phyloP scores from a whole-genome alignment of 306 rosid genomes.

The Dicorynia guianensis region DNA sequence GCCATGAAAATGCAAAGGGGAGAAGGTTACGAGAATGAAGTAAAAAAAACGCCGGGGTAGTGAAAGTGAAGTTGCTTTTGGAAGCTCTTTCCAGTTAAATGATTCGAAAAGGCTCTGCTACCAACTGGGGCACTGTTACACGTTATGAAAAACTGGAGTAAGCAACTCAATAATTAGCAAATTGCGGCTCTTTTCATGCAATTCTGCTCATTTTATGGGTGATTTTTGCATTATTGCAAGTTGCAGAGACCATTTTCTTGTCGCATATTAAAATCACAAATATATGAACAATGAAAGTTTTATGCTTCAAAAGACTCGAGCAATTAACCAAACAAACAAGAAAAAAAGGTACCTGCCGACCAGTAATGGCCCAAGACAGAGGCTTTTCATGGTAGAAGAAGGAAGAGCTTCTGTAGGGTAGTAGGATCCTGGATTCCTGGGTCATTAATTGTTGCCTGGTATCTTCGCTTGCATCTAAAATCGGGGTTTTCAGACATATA shows the following conservation, averaged over 20 bases:
- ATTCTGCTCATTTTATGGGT: not conserved
- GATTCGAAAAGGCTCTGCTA: slow-evolving; percentile 42
- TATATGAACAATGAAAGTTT: not conserved
- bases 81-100: slow-evolving; percentile 43
- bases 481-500: too few relatives aligned
- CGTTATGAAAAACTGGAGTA: not conserved
- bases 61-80: slow-evolving; percentile 44
- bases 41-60: slow-evolving; percentile 28
- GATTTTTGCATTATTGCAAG: not conserved
- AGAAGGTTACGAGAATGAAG: slow-evolving; percentile 48
- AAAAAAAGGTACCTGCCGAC: slow-evolving; percentile 42
- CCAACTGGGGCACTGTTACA: slow-evolving; percentile 42
- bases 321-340: not conserved
- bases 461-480: too few relatives aligned
- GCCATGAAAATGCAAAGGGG: not conserved
- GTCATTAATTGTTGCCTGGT: too few relatives aligned
- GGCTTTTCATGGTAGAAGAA: slow-evolving; percentile 44
- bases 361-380: slow-evolving; percentile 28
- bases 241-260: not conserved
- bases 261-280: not conserved
- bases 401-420: not conserved
- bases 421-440: not conserved
- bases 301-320: not conserved
- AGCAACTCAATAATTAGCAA: not conserved
- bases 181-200: not conserved